Conservation (phyloP, 1,139 yeast genomes). For the Sugiyamaella grinbergsii region DNA sequence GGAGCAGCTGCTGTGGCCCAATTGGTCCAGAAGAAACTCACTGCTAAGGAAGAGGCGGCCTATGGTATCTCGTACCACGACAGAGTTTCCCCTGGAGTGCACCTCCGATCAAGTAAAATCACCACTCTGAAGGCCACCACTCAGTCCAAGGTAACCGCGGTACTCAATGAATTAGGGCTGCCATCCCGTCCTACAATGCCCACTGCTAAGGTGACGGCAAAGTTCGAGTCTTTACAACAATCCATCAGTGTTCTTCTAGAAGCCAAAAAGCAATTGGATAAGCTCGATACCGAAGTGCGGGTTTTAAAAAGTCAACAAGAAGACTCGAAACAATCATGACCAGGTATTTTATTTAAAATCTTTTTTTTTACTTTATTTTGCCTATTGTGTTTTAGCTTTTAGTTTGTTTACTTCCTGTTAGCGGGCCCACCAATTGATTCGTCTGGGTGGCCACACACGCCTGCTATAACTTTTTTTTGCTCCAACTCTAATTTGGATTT, state of each 20-base stretch:
- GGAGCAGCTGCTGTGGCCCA: constrained; percentile 44
- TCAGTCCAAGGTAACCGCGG: constrained; percentile 72
- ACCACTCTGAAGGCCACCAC: constrained; percentile 67
- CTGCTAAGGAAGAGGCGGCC: constrained; percentile 79
- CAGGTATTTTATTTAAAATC: too few species aligned
- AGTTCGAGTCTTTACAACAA: constrained; percentile 75
- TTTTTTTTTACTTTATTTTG: too few species aligned
- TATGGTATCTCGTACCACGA: constrained; percentile 88
- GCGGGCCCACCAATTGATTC: too few species aligned
- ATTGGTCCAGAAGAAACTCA: constrained; percentile 56
- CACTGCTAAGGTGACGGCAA: constrained; percentile 74
- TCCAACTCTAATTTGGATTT: too few species aligned
- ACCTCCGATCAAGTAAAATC: constrained; percentile 69
- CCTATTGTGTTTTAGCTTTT: too few species aligned
- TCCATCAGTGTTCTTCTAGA: constrained; percentile 76
- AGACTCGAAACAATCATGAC: too few species aligned
- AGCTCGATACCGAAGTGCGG: constrained; percentile 75
- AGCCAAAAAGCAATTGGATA: constrained; percentile 83
- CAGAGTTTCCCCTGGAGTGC: constrained; percentile 73
- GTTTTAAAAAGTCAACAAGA: constrained; percentile 49
- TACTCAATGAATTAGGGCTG: constrained; percentile 75
- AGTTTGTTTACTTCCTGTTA: too few species aligned
- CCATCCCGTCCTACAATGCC: constrained; percentile 85
- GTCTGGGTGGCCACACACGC: too few species aligned
- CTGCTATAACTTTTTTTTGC: too few species aligned